These are phyloP conservation scores for Clarireedia sp. DNA, from an alignment of 2,329 filamentous ascomycete species.

Conservation along the genomic window DNA sequence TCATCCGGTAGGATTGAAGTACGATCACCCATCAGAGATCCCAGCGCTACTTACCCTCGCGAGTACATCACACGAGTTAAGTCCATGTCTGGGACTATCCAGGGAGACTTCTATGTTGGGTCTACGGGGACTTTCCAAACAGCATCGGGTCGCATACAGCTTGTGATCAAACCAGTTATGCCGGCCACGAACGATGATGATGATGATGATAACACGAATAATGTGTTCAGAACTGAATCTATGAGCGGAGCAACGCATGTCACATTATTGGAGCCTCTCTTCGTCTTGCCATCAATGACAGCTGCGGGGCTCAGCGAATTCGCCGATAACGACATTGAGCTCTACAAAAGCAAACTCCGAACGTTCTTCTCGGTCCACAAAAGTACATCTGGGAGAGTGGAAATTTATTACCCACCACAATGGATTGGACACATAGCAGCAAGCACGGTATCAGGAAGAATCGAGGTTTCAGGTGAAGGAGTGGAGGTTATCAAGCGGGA, in stretches of 20 bases:
- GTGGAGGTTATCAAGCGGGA: conserved; percentile 18
- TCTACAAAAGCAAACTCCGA: conserved; percentile 12
- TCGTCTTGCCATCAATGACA: neutral
- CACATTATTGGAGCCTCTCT: conserved; percentile 18
- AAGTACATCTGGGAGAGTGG: conserved; percentile 16
- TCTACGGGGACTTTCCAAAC: conserved; percentile 18
- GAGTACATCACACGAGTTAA: conserved; percentile 25
- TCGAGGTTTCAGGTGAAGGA: conserved; percentile 17
- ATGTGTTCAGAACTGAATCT: conserved; percentile 22
- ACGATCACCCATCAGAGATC: conserved; percentile 11
- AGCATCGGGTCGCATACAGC: conserved; percentile 16
- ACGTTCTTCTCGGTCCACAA: conserved; percentile 19
- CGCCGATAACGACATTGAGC: neutral
- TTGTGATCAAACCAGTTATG: conserved; percentile 21
- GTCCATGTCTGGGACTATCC: conserved; percentile 21
- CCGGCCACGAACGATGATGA: conserved; percentile 7
- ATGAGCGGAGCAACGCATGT: conserved; percentile 20
- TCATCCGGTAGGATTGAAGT: conserved; percentile 21
- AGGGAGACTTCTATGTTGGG: conserved; percentile 24
- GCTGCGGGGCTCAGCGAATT: neutral
- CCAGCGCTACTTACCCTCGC: conserved; percentile 17
- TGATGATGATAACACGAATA: neutral
- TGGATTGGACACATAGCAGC: conserved; percentile 24
- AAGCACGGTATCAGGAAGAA: conserved; percentile 20
- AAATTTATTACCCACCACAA: conserved; percentile 18